A percentile compares a stretch with the other conserved stretches of the same genome.
These are phyloP conservation scores for Mucor saturninus DNA, from an alignment of 371 early-diverging fungal species.

Conservation along the genomic window DNA sequence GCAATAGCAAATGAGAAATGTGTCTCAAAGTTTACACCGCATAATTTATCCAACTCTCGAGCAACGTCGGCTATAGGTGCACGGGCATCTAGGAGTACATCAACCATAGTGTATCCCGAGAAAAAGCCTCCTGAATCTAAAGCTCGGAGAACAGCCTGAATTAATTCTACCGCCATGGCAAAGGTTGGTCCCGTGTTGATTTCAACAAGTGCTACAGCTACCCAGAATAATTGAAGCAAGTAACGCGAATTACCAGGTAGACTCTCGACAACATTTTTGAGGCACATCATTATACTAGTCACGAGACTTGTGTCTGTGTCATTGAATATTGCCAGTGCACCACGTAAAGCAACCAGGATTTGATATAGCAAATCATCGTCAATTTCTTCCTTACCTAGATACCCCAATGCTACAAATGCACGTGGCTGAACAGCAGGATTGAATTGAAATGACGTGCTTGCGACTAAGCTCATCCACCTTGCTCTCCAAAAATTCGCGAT, in stretches of 20 bases:
- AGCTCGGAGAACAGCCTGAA: slow-evolving; percentile 71
- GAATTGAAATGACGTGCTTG: slow-evolving; percentile 88
- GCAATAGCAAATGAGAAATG: slow-evolving; percentile 89
- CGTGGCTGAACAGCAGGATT: slow-evolving; percentile 92
- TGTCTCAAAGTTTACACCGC: slow-evolving; percentile 78
- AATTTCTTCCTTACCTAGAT: slow-evolving; percentile 80
- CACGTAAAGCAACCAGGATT: slow-evolving; percentile 80
- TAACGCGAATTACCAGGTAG: slow-evolving; percentile 75
- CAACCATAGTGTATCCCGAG: slow-evolving; percentile 58
- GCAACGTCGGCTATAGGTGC: slow-evolving; percentile 70
- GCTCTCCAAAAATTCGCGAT: slow-evolving; percentile 81
- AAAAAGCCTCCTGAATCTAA: slow-evolving; percentile 75
- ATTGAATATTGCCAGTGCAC: slow-evolving; percentile 78
- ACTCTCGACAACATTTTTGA: slow-evolving; percentile 81
- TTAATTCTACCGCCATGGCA: slow-evolving; percentile 66
- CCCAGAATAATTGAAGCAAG: slow-evolving; percentile 86
- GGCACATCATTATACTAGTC: slow-evolving; percentile 80
- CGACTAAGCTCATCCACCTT: slow-evolving; percentile 89
- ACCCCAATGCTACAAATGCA: slow-evolving; percentile 88
- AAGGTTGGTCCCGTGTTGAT: slow-evolving; percentile 82
- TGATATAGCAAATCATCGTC: slow-evolving; percentile 89
- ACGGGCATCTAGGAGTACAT: slow-evolving; percentile 70
- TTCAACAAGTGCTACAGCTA: slow-evolving; percentile 80
- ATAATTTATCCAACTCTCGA: slow-evolving; percentile 65
- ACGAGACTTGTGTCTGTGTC: slow-evolving; percentile 76